These are phyloP conservation scores for Cercospora janseana DNA, from an alignment of 2,329 filamentous ascomycete genomes.

Conservation along the genomic window DNA sequence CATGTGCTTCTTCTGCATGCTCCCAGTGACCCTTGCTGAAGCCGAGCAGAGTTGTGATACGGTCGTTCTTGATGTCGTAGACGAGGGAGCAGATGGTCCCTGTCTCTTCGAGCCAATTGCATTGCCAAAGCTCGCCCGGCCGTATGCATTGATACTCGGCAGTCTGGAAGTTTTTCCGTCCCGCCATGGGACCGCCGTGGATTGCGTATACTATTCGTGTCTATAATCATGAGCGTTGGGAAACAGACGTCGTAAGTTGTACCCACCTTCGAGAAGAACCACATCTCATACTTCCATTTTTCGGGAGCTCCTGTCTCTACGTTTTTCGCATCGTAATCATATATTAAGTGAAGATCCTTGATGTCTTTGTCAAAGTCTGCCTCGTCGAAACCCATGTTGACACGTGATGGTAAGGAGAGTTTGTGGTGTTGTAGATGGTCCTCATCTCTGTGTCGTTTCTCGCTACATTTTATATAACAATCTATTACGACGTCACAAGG, in stretches of 20 bases:
- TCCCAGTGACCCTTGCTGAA: constrained; percentile 59
- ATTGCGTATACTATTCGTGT: constrained; percentile 57
- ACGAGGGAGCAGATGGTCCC: constrained; percentile 57
- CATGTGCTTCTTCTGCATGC: constrained; percentile 50
- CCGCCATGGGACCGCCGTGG: constrained; percentile 60
- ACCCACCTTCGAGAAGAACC: constrained; percentile 51
- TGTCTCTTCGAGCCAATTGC: constrained; percentile 61
- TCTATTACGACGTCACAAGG: not conserved
- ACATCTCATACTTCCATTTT: constrained; percentile 62
- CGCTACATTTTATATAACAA: not conserved
- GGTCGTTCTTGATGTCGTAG: constrained; percentile 53
- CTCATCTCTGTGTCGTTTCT: not conserved
- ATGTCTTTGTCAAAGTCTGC: constrained; percentile 51
- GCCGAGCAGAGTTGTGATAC: constrained; percentile 53
- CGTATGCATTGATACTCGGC: constrained; percentile 59
- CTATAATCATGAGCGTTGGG: not conserved
- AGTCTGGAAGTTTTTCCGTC: constrained; percentile 54
- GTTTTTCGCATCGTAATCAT: constrained; percentile 55
- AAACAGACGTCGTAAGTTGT: constrained; percentile 32
- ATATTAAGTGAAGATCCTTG: constrained; percentile 55
- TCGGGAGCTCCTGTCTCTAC: constrained; percentile 49
- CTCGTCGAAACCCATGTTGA: constrained; percentile 16
- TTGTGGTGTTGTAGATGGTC: not conserved
- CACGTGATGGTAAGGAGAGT: not conserved
- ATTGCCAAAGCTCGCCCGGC: constrained; percentile 59